Evolutionary conservation across 805 yeast species (phyloP), one percentile per base, ranked within the genome.

Genomic region (Starmerella asiatica): DNA sequence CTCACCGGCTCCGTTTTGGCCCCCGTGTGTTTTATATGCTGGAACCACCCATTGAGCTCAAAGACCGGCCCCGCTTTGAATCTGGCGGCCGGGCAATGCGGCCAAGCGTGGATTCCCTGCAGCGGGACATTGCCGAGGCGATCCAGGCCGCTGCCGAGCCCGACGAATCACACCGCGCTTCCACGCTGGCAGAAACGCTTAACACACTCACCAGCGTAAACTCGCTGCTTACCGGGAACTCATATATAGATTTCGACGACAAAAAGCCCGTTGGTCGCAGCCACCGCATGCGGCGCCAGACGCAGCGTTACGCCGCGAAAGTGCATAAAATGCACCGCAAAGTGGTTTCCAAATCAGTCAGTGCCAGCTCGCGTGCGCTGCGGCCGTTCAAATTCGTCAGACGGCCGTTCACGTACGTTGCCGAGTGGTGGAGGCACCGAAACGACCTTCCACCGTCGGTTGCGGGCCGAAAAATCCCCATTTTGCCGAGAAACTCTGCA

Each of bases 381-480:
- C 30, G 42, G n/a, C 51, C 46, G 18, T 33, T 46, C 15, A 29
- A 24, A 24, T 2, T 19, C 5, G 29, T 45, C 28, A 19, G 18
- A 26, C 21, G 39, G 18, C 49, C 52, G 4, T 31, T 44, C 14
- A 14, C 21, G 3, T 19, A 30, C 15, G 11, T 42, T 12, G 18
- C 5, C 24, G 32, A 35, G 11, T 40, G 37, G 40, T 52, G 54
- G 54, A 31, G 27, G 7, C 45, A 42, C 17, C 44, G 54, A 12
- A 34, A 43, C 5, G 16, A 30, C 15, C 40, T 52, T 18, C 69
- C 73, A 7, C 71, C 73, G 15, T 69, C 91, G 0, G 67, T 65
- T 31, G 68, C 75, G 33, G 96, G 96, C 2, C 65, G 97, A 44
- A 62, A 67, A 27, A 70, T 86, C 26, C 26, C 26, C 11, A 23